phyloP scores from a whole-genome alignment of 2,329 filamentous ascomycete genomes.

The Pseudonectria buxi region DNA sequence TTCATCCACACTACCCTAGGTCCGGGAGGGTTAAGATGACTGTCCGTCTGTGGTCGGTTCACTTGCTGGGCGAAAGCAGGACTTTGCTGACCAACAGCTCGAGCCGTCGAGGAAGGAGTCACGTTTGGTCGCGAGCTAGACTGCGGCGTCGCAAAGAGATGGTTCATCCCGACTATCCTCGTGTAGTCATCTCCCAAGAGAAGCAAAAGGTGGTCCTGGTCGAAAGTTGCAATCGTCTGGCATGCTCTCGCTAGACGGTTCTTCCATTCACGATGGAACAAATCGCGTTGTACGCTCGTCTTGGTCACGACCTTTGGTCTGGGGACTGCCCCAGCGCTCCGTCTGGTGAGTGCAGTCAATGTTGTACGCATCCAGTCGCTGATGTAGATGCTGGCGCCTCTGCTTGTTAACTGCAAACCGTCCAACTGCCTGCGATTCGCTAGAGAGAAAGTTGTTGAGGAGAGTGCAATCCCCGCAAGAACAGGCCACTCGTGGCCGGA shows the following conservation, averaged over 20 bases:
- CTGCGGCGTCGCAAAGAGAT: background rate
- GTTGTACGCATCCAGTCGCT: constrained; percentile 2
- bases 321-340: constrained; percentile 1
- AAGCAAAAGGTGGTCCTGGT: constrained; percentile 1
- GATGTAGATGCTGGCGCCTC: constrained; percentile 17
- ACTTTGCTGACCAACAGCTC: too few species aligned
- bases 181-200: constrained; percentile 3
- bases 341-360: constrained; percentile 19
- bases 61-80: too few species aligned
- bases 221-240: background rate
- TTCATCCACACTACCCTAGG: too few species aligned
- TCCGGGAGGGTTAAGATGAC: too few species aligned
- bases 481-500: constrained; percentile 10
- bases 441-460: constrained; percentile 22
- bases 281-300: constrained; percentile 1
- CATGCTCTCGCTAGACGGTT: background rate
- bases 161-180: constrained; percentile 2
- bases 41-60: too few species aligned
- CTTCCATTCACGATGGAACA: background rate
- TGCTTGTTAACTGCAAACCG: constrained; percentile 10
- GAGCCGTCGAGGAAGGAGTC: too few species aligned
- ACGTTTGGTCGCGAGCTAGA: background rate
- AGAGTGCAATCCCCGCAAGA: constrained; percentile 17
- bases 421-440: background rate
- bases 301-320: constrained; percentile 23